Evolutionary conservation across 352 stramenopile species (phyloP).

Genomic region (Phytophthora sp.): DNA sequence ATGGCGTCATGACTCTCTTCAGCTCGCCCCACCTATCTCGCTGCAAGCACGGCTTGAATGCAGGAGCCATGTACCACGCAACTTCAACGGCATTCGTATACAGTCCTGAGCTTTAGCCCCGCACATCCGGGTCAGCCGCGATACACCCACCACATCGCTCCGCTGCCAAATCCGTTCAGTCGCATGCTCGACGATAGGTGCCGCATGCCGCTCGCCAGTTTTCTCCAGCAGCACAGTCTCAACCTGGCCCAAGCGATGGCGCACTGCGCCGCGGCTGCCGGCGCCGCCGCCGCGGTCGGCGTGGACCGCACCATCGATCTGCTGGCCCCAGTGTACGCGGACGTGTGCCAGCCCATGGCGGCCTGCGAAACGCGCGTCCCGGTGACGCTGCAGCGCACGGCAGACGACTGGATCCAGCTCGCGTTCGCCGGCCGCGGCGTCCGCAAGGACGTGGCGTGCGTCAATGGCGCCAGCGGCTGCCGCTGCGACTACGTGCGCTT

Average conservation of each 20-base stretch:
- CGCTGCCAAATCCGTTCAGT: no score
- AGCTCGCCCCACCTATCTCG: no score
- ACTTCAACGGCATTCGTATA: no score
- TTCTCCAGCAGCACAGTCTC: background rate
- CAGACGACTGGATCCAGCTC: conserved; percentile 40
- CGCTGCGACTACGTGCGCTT: conserved; percentile 62
- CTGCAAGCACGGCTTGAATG: no score
- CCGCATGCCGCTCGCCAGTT: conserved; percentile 2
- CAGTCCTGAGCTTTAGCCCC: no score
- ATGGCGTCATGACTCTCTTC: no score
- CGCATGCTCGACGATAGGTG: no score
- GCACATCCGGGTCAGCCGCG: no score
- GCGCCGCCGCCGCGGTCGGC: background rate
- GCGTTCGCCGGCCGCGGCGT: conserved; percentile 35
- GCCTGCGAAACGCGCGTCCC: conserved; percentile 7
- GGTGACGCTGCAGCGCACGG: conserved; percentile 35
- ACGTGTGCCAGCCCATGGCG: conserved; percentile 3
- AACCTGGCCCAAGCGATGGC: conserved; percentile 9
- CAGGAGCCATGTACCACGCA: no score
- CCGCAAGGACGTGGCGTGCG: conserved; percentile 50
- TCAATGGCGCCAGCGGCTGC: conserved; percentile 43
- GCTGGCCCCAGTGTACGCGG: conserved; percentile 42
- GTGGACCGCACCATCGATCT: conserved; percentile 39
- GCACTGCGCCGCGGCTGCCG: background rate
- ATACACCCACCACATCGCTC: no score